Evolutionary conservation across 2,329 filamentous ascomycete species (phyloP).

Genomic region (Cladophialophora exuberans): DNA sequence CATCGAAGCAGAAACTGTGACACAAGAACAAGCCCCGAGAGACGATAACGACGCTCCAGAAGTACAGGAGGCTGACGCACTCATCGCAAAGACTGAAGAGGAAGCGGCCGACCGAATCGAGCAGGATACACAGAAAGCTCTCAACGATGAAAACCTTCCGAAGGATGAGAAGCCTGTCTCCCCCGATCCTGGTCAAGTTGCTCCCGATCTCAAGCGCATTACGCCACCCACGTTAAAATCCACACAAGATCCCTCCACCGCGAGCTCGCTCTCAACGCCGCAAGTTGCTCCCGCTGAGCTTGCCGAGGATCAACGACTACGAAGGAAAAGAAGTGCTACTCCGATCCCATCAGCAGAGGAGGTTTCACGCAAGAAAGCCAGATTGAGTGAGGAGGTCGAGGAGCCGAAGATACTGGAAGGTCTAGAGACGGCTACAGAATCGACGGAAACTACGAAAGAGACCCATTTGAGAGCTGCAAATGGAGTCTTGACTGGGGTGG

Average conservation of each 20-base stretch:
- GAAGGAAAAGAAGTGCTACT: slow-evolving; percentile 68
- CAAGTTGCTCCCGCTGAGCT: slow-evolving; percentile 36
- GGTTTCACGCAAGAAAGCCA: slow-evolving; percentile 59
- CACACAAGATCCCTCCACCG: slow-evolving; percentile 1
- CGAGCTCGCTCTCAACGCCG: slow-evolving; percentile 15
- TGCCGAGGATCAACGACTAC: slow-evolving; percentile 62
- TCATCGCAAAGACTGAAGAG: neutral
- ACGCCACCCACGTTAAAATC: neutral
- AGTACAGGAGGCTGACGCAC: neutral
- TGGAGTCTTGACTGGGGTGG: neutral
- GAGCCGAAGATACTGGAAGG: slow-evolving; percentile 30
- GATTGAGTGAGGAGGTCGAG: slow-evolving; percentile 41
- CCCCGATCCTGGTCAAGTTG: neutral
- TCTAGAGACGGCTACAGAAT: slow-evolving; percentile 25
- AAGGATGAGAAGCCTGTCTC: neutral
- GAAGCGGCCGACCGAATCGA: too few relatives aligned
- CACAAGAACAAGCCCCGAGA: neutral
- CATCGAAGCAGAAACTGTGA: neutral
- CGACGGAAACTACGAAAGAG: slow-evolving; percentile 31
- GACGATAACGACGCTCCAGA: slow-evolving; percentile 1
- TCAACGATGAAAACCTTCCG: neutral
- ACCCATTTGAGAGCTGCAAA: slow-evolving; percentile 14
- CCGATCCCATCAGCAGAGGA: slow-evolving; percentile 61
- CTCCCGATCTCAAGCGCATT: neutral
- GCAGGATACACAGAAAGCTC: neutral